A percentile compares a stretch with the other conserved stretches of the same genome.
Conservation (phyloP, 148 eudicot species). For the Fagopyrum homotropicum region DNA sequence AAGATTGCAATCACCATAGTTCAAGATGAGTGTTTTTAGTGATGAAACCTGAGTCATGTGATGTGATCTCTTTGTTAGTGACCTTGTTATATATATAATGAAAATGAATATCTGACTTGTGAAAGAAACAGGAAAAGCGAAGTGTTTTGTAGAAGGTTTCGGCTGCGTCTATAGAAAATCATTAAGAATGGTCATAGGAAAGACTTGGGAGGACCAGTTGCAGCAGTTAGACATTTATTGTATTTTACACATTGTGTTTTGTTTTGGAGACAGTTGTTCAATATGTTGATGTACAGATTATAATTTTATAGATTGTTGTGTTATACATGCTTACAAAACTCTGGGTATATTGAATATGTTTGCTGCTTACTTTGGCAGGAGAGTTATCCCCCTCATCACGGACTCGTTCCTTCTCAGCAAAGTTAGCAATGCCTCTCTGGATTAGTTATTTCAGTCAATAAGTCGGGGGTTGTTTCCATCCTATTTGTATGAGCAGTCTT, state of each 20-base stretch:
- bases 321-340: not conserved
- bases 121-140: not conserved
- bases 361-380: not conserved
- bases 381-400: not conserved
- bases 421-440: not conserved
- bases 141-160: not conserved
- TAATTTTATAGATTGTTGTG: not conserved
- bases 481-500: not conserved
- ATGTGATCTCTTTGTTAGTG: too few species aligned
- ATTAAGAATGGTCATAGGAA: too few species aligned
- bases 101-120: too few species aligned
- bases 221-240: not conserved
- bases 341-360: not conserved
- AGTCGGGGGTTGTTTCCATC: not conserved
- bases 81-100: not conserved
- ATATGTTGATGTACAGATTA: not conserved
- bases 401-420: not conserved
- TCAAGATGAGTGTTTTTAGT: too few species aligned
- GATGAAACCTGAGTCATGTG: too few species aligned
- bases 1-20: too few species aligned
- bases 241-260: not conserved
- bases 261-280: not conserved
- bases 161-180: not conserved
- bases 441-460: not conserved
- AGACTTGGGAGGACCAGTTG: too few species aligned